Evolutionary conservation across 495 filamentous ascomycete species (phyloP), one percentile per base, ranked within the genome.

Genomic region (Xylaria venustula): DNA sequence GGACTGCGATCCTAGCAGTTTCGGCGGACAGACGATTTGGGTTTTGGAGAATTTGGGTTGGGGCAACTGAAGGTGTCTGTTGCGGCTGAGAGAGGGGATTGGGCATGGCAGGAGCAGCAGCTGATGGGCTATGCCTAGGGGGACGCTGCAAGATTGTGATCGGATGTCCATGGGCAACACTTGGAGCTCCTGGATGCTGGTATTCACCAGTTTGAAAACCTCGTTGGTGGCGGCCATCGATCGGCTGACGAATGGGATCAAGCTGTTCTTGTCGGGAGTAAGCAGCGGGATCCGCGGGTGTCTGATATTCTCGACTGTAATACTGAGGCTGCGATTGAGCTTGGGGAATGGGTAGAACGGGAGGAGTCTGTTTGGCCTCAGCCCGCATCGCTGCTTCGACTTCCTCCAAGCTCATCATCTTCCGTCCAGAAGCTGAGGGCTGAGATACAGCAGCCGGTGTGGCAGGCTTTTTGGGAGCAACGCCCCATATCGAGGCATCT

Each of bases 331-430:
- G 71, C 8, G 64, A 70, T 23, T 69, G 64, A 41, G 72, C 70
- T 23, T 70, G 75, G 0, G 52, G 36, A 23, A 20, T 17, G 64
- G 59, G 34, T 67, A 63, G 42, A 56, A 63, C 57, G 22, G 62
- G 67, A 45, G 57, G 12, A 26, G 60, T 50, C 26, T 67, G 64
- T 64, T 86, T 84, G 19, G 81, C 73, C 66, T 91, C 89, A 12
- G 85, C 81, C 37, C 91, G 85, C 81, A 99, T 90, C 65, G 92
- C 87, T 34, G 94, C 95, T 77, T 99, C 94, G 15, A 99, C 94
- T 74, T 98, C 94, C 70, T 98, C 94, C 60, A 99, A 69, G 66
- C 91, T 97, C 88, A 99, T 85, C 81, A 98, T 90, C 77, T 92
- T 97, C 68, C 85, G 87, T n/a, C 79, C 67, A 46, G 77, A 72